These are phyloP conservation scores for Quercus lobata DNA, from an alignment of 331 rosid species.

Conservation along the genomic window DNA sequence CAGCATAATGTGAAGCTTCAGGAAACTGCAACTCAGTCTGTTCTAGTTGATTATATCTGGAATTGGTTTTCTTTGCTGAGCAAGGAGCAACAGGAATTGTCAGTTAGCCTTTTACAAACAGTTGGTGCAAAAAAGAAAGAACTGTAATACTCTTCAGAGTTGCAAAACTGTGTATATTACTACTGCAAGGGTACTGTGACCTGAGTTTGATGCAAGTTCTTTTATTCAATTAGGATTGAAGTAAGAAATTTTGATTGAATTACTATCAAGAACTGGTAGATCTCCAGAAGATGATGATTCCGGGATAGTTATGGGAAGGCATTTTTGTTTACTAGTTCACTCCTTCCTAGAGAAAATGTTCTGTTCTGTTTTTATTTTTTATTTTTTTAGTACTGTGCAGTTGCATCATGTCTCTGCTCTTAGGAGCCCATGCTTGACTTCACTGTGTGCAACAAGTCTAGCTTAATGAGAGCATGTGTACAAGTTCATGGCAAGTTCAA, in stretches of 20 bases:
- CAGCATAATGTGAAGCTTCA: slow-evolving; percentile 26
- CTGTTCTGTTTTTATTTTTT: not conserved
- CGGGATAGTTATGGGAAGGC: not conserved
- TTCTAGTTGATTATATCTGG: slow-evolving; percentile 36
- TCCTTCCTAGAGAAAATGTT: not conserved
- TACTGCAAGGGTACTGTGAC: not conserved
- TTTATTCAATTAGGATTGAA: not conserved
- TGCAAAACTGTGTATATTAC: not conserved
- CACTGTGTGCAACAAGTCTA: too few relatives aligned
- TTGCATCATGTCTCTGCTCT: too few relatives aligned
- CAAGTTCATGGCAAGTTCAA: too few relatives aligned
- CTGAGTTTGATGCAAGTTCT: not conserved
- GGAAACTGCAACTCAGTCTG: slow-evolving; percentile 17
- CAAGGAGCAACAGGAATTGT: slow-evolving; percentile 49
- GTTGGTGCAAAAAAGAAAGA: slow-evolving; percentile 6
- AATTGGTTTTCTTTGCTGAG: slow-evolving; percentile 62
- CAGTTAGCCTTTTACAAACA: slow-evolving; percentile 34
- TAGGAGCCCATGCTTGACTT: too few relatives aligned
- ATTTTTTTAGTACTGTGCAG: not conserved
- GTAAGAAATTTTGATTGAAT: not conserved
- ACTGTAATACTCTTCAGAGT: slow-evolving; percentile 6
- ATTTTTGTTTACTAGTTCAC: not conserved
- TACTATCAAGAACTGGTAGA: not conserved
- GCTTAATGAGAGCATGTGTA: too few relatives aligned
- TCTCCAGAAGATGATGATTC: not conserved